Evolutionary conservation across 805 yeast genomes (phyloP).

Genomic region (Ogataea trehalophila): DNA sequence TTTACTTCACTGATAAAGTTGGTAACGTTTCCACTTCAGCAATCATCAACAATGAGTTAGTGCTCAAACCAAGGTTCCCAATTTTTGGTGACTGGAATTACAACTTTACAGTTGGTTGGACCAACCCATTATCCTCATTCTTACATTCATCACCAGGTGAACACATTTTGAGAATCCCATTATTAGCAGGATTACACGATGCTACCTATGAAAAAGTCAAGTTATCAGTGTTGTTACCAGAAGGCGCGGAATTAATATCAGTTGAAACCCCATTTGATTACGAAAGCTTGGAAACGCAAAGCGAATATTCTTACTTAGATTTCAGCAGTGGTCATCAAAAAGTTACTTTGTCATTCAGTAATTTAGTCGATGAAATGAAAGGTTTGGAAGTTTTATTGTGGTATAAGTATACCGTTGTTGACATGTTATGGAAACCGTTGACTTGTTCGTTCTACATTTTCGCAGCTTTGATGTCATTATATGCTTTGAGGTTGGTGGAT

Average conservation of each 20-base stretch:
- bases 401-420: conserved; percentile 54
- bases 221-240: conserved; percentile 73
- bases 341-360: conserved; percentile 51
- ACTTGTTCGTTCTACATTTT: conserved; percentile 59
- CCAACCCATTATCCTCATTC: conserved; percentile 49
- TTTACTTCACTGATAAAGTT: conserved; percentile 81
- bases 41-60: conserved; percentile 38
- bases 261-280: conserved; percentile 52
- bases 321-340: conserved; percentile 73
- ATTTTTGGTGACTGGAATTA: conserved; percentile 94
- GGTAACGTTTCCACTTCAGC: conserved; percentile 87
- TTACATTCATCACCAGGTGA: conserved; percentile 43
- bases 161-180: conserved; percentile 62
- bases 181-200: conserved; percentile 67
- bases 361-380: conserved; percentile 66
- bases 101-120: conserved; percentile 96
- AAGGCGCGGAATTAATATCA: conserved; percentile 62
- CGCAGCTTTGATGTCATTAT: conserved; percentile 52
- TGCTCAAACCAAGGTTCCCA: conserved; percentile 87
- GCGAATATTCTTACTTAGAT: conserved; percentile 59
- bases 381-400: conserved; percentile 51
- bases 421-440: conserved; percentile 60
- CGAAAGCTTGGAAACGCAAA: conserved; percentile 27
- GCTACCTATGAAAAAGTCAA: conserved; percentile 58
- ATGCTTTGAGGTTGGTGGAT: conserved; percentile 44